Conservation (phyloP, 495 filamentous ascomycete genomes). For the Patellaria atrata region DNA sequence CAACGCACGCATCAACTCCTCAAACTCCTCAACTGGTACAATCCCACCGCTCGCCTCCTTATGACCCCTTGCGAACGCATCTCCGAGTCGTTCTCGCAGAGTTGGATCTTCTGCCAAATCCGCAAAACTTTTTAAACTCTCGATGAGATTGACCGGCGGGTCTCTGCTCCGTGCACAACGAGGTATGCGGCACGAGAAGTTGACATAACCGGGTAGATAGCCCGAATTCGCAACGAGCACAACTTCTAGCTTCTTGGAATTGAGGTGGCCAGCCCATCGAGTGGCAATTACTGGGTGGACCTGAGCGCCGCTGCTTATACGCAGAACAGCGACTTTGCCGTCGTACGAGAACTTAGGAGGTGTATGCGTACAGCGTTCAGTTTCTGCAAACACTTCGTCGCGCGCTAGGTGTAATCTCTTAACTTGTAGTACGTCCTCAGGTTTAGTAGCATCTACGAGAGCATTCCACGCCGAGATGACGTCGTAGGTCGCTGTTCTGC, state of each 20-base stretch:
- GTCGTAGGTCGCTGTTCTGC: slow-evolving; percentile 39
- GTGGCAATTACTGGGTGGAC: slow-evolving; percentile 47
- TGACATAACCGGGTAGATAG: slow-evolving; percentile 39
- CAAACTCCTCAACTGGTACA: slow-evolving; percentile 37
- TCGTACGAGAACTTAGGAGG: slow-evolving; percentile 43
- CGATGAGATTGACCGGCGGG: slow-evolving; percentile 41
- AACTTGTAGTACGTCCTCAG: slow-evolving; percentile 34
- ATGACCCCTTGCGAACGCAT: slow-evolving; percentile 43
- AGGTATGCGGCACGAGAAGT: slow-evolving; percentile 44
- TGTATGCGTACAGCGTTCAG: slow-evolving; percentile 37
- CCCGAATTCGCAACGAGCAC: slow-evolving; percentile 45
- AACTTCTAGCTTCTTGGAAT: slow-evolving; percentile 36
- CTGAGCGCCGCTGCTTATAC: slow-evolving; percentile 38
- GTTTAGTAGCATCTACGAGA: slow-evolving; percentile 27
- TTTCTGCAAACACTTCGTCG: slow-evolving; percentile 38
- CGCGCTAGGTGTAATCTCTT: slow-evolving; percentile 31
- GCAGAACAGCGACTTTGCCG: slow-evolving; percentile 40
- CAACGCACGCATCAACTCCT: slow-evolving; percentile 40
- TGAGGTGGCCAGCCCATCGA: slow-evolving; percentile 39
- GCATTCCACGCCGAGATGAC: slow-evolving; percentile 41
- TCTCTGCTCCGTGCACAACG: slow-evolving; percentile 31
- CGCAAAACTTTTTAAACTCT: slow-evolving; percentile 33
- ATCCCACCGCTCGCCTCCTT: slow-evolving; percentile 45
- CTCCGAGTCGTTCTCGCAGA: slow-evolving; percentile 35
- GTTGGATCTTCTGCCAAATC: slow-evolving; percentile 25